Conservation (phyloP, 805 yeast genomes). For the Wickerhamomyces xylosicus region DNA sequence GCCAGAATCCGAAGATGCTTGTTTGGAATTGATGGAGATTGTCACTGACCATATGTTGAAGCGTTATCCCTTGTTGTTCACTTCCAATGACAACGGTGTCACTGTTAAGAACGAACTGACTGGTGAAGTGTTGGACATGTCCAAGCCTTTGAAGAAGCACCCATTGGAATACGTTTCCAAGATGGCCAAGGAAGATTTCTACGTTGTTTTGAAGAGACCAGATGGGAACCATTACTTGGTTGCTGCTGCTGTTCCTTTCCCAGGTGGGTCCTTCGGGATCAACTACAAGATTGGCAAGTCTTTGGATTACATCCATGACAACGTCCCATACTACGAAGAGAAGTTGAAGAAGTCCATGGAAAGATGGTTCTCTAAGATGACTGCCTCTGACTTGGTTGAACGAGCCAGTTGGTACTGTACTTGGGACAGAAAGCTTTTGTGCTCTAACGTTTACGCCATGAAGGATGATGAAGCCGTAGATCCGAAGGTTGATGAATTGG, state of each 20-base stretch:
- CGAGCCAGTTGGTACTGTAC: conserved; percentile 69
- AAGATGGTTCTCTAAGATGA: conserved; percentile 56
- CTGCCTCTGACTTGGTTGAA: conserved; percentile 53
- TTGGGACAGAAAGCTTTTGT: conserved; percentile 57
- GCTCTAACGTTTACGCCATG: conserved; percentile 45
- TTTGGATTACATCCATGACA: conserved; percentile 53
- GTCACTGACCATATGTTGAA: conserved; percentile 49
- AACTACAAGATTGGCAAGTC: conserved; percentile 47
- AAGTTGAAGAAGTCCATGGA: conserved; percentile 64
- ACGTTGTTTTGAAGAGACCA: conserved; percentile 44
- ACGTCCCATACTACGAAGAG: conserved; percentile 60
- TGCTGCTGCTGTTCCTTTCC: conserved; percentile 73
- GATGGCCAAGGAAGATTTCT: conserved; percentile 71
- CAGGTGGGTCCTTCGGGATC: conserved; percentile 68
- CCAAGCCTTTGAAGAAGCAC: conserved; percentile 48
- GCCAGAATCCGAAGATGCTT: conserved; percentile 54
- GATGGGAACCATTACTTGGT: conserved; percentile 52
- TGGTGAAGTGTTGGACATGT: conserved; percentile 49
- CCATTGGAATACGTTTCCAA: conserved; percentile 54
- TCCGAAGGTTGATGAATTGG: conserved; percentile 32
- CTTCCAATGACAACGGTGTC: conserved; percentile 35
- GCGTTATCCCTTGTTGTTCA: conserved; percentile 56
- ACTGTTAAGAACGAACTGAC: conserved; percentile 53
- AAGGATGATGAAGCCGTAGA: conserved; percentile 34
- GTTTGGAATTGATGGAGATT: conserved; percentile 51